Conservation (phyloP, 2,329 filamentous ascomycete genomes). For the Ceratocystis smalleyi region DNA sequence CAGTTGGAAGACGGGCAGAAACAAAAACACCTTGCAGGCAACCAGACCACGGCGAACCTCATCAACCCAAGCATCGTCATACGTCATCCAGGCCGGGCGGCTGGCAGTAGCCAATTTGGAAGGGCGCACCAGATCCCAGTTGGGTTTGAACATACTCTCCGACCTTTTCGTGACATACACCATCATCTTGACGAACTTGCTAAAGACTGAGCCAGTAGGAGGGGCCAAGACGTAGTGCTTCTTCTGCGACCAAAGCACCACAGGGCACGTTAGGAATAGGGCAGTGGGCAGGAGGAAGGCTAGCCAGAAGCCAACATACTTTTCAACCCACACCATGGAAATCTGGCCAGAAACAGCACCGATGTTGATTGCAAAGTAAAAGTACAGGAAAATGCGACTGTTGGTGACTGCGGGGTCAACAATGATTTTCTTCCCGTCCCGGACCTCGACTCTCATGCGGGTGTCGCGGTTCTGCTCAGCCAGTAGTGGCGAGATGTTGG, state of each 20-base stretch:
- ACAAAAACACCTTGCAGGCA: slow-evolving; percentile 57
- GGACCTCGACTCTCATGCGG: slow-evolving; percentile 40
- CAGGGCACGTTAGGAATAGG: slow-evolving; percentile 46
- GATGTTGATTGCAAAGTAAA: slow-evolving; percentile 44
- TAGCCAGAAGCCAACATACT: slow-evolving; percentile 62
- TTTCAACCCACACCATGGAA: slow-evolving; percentile 58
- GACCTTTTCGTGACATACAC: slow-evolving; percentile 46
- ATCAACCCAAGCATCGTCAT: slow-evolving; percentile 71
- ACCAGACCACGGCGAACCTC: slow-evolving; percentile 55
- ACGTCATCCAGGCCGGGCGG: slow-evolving; percentile 61
- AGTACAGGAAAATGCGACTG: slow-evolving; percentile 52
- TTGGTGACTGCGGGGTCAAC: slow-evolving; percentile 55
- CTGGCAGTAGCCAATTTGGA: slow-evolving; percentile 39
- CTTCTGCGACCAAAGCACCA: slow-evolving; percentile 45
- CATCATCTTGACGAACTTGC: slow-evolving; percentile 49
- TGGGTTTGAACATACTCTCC: slow-evolving; percentile 44
- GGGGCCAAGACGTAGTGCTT: slow-evolving; percentile 45
- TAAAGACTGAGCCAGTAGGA: slow-evolving; percentile 56
- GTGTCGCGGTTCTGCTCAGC: slow-evolving; percentile 53
- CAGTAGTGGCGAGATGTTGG: slow-evolving; percentile 58
- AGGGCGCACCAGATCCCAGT: slow-evolving; percentile 57
- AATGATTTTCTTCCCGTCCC: slow-evolving; percentile 50
- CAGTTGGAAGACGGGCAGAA: slow-evolving; percentile 47
- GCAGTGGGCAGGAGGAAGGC: slow-evolving; percentile 52
- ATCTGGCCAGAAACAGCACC: slow-evolving; percentile 47